These are phyloP conservation scores for Aethionema arabicum DNA, from an alignment of 345 rosid species.

Conservation along the genomic window DNA sequence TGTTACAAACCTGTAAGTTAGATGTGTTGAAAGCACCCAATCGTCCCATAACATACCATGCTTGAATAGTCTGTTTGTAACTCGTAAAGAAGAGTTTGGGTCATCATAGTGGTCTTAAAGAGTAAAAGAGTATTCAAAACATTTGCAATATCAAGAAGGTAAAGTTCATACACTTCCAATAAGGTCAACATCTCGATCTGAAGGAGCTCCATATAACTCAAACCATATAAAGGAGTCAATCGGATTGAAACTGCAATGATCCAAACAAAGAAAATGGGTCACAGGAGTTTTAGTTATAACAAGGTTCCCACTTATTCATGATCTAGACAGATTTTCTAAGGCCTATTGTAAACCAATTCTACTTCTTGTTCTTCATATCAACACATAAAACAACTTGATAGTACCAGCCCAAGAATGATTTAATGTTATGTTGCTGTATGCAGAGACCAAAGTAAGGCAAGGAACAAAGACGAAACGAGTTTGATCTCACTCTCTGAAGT, in stretches of 20 bases:
- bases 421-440: neutral
- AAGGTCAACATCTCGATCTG: conserved; percentile 83
- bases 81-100: conserved; percentile 15
- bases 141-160: conserved; percentile 18
- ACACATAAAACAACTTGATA: neutral
- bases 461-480: neutral
- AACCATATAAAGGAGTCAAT: conserved; percentile 84
- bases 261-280: conserved; percentile 2
- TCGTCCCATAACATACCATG: conserved; percentile 98
- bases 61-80: conserved; percentile 66
- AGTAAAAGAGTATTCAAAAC: neutral
- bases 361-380: too few relatives aligned
- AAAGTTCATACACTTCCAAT: conserved; percentile 63
- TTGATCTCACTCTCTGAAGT: conserved; percentile 73
- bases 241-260: conserved; percentile 71
- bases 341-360: too few relatives aligned
- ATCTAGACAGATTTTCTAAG: too few relatives aligned
- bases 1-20: conserved; percentile 73
- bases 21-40: conserved; percentile 91
- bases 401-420: neutral
- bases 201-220: conserved; percentile 79
- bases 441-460: conserved; percentile 4
- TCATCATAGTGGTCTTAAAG: conserved; percentile 6
- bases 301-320: too few relatives aligned
- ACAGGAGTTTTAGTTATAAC: too few relatives aligned